Percentiles rank a stretch among this genome's conserved stretches.
These are phyloP conservation scores for Martiniozyma abietophila DNA, from an alignment of 805 yeast species.

Conservation along the genomic window DNA sequence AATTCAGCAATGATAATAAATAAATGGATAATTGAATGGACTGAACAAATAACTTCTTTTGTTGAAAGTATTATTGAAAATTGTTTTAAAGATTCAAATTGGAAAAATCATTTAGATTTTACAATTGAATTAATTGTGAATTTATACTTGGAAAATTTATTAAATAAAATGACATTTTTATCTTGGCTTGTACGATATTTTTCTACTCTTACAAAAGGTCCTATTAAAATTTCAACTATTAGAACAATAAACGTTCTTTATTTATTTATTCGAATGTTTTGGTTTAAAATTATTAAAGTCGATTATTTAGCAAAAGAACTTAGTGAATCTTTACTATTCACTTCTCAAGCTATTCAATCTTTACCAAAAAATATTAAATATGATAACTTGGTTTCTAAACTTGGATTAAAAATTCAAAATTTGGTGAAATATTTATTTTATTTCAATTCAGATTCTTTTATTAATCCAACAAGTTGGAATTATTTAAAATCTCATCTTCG, in stretches of 20 bases:
- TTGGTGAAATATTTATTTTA: conserved; percentile 36
- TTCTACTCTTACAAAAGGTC: conserved; percentile 15
- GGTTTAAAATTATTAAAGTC: conserved; percentile 52
- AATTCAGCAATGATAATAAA: conserved; percentile 31
- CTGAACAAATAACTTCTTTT: conserved; percentile 65
- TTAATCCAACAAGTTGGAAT: conserved; percentile 57
- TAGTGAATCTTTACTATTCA: conserved; percentile 45
- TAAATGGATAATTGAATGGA: conserved; percentile 82
- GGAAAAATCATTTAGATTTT: conserved; percentile 50
- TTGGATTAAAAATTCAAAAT: conserved; percentile 22
- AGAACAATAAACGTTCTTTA: conserved; percentile 26
- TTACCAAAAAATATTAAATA: conserved; percentile 12
- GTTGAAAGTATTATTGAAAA: conserved; percentile 42
- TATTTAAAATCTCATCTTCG: conserved; percentile 40
- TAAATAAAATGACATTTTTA: conserved; percentile 55
- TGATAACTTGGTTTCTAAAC: conserved; percentile 13
- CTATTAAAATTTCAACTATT: conserved; percentile 4
- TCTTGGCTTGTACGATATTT: conserved; percentile 54
- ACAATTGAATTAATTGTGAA: conserved; percentile 50
- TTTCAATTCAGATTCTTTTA: conserved; percentile 48
- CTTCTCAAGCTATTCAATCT: conserved; percentile 16
- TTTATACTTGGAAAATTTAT: conserved; percentile 56
- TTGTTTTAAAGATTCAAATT: conserved; percentile 24
- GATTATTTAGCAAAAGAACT: conserved; percentile 58
- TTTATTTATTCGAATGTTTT: conserved; percentile 54